phyloP scores from a whole-genome alignment of 768 basidiomycete species.

The Mycena amicta region DNA sequence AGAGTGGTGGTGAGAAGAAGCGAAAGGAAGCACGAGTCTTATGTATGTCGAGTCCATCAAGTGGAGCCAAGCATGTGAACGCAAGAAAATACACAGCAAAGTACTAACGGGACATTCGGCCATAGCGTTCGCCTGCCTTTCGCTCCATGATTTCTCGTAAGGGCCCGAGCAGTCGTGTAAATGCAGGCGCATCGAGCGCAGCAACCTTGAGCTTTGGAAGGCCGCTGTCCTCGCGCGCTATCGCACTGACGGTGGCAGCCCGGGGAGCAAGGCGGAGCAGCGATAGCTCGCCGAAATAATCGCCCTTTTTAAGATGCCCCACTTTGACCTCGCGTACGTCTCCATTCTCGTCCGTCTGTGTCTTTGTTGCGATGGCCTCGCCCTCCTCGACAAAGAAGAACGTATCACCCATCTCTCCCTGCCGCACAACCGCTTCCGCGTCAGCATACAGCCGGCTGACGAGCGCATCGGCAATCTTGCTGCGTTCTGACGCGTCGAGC shows the following conservation, averaged over 20 bases:
- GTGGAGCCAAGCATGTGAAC: neutral
- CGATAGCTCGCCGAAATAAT: slow-evolving; percentile 98
- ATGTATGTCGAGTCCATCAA: neutral
- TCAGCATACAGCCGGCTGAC: slow-evolving; percentile 80
- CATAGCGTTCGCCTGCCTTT: slow-evolving; percentile 77
- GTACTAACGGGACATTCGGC: slow-evolving; percentile 33
- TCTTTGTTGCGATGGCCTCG: slow-evolving; percentile 84
- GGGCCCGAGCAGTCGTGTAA: slow-evolving; percentile 91
- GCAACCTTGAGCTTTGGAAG: slow-evolving; percentile 85
- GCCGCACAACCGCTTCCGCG: slow-evolving; percentile 84
- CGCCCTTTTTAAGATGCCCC: slow-evolving; percentile 80
- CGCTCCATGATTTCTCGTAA: slow-evolving; percentile 92
- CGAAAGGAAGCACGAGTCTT: neutral
- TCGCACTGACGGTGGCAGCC: slow-evolving; percentile 94
- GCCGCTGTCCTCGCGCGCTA: slow-evolving; percentile 49
- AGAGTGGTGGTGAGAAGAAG: neutral
- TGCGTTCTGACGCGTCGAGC: slow-evolving; percentile 84
- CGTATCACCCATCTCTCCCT: slow-evolving; percentile 95
- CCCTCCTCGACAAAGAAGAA: slow-evolving; percentile 99
- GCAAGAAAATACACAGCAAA: slow-evolving; percentile 21
- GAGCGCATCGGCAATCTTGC: slow-evolving; percentile 97
- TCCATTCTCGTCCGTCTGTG: slow-evolving; percentile 59
- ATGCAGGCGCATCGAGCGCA: slow-evolving; percentile 88
- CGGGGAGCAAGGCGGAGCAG: slow-evolving; percentile 86
- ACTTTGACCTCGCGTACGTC: slow-evolving; percentile 68